phyloP scores from a whole-genome alignment of 2,329 filamentous ascomycete species.

The Calonectria leucothoes region DNA sequence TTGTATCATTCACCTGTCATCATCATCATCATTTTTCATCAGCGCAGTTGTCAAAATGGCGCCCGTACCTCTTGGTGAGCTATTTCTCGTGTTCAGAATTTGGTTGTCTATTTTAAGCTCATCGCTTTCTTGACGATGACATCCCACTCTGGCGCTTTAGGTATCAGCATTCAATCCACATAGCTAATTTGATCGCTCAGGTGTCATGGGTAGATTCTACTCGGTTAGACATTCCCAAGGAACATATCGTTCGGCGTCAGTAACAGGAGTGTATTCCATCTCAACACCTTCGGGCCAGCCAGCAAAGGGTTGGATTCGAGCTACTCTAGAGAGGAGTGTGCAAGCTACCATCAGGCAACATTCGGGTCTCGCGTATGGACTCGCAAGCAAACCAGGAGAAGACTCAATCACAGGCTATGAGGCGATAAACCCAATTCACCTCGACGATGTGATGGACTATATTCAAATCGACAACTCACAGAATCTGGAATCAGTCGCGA shows the following conservation, averaged over 20 bases:
- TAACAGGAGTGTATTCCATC: slow-evolving; percentile 12
- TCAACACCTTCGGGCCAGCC: neutral
- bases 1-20: neutral
- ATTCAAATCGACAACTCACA: neutral
- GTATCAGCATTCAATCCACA: neutral
- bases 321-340: neutral
- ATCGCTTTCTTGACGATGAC: neutral
- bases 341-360: slow-evolving; percentile 17
- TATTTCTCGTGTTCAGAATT: no score
- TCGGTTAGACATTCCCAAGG: slow-evolving; percentile 13
- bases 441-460: neutral
- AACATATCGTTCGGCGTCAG: slow-evolving; percentile 24
- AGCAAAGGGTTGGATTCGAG: neutral
- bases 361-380: neutral
- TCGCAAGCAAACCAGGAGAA: neutral
- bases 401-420: neutral
- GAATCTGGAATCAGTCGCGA: neutral
- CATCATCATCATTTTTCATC: neutral
- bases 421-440: neutral
- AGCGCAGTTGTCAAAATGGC: neutral
- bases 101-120: neutral
- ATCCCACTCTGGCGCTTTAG: neutral
- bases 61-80: neutral
- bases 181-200: neutral
- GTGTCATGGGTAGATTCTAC: slow-evolving; percentile 18